Base-by-base conservation (phyloP, 805 yeast genomes). In the Zygoascus bituminiphila region DNA sequence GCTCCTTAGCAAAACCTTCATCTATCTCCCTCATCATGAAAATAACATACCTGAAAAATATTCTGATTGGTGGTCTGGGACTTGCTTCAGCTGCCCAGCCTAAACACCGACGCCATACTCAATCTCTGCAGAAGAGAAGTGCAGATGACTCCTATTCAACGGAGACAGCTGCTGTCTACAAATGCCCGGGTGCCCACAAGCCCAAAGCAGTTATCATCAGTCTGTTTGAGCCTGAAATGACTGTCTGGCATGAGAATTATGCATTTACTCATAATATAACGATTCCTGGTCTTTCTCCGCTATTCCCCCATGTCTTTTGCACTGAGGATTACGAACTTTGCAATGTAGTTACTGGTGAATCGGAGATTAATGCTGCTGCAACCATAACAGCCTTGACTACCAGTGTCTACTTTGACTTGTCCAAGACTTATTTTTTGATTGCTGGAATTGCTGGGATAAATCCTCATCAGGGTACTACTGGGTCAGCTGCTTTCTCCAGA, bases 391-490 rank as follows among this genome's bases (percentile, higher is more conserved):
- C 85, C 5, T 63, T 81, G 53, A 61, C 74, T 9, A 67, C 78
- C 60, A 69, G 71, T 49, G 78, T 82, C 36, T 57, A 69, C 49
- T 79, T 81, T 52, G 82, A 81, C 58, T 70, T 81, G 45, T 60
- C 77, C 33, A 72, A 75, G 56, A 78, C 85, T 39, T 80, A 78
- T 68, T 81, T 77, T 68, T 55, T 80, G 55, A 66, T 78, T 52
- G 80, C 81, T 20, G 86, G 86, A 60, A 81, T 80, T 59, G 84
- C 79, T 10, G 85, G 84, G 51, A 77, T 80, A 48, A 74, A 77
- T 54, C 85, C 85, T 25, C 53, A 66, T 39, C 59, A 66, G 53
- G 79, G 78, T 47, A 74, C 84, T 24, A 57, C 79, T 47, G 85
- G 84, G 35, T 73, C 80, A 20, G 84, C 75, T 44, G 73, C 82